These are phyloP conservation scores for Penicillium lagena DNA, from an alignment of 495 filamentous ascomycete genomes.

Conservation along the genomic window DNA sequence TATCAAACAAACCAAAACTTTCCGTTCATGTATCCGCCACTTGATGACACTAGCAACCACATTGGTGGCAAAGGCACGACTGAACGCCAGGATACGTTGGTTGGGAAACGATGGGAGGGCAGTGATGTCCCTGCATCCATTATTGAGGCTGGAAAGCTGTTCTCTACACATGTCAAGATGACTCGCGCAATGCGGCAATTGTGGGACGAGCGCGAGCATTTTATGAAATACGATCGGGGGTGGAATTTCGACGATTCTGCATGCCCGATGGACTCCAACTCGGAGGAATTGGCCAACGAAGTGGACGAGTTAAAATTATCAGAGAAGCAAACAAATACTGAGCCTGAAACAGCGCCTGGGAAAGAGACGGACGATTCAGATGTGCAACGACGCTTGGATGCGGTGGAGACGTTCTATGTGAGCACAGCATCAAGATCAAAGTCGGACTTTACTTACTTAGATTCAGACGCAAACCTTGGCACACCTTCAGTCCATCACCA, in stretches of 20 bases:
- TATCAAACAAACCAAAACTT: constrained; percentile 99
- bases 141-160: constrained; percentile 89
- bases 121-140: constrained; percentile 89
- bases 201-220: constrained; percentile 88
- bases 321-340: constrained; percentile 20
- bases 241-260: constrained; percentile 59
- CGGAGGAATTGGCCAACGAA: constrained; percentile 19
- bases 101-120: constrained; percentile 80
- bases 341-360: constrained; percentile 24
- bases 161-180: constrained; percentile 82
- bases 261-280: constrained; percentile 30
- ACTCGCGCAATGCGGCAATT: constrained; percentile 85
- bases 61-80: constrained; percentile 81
- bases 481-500: constrained; percentile 87
- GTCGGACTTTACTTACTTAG: constrained; percentile 11
- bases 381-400: constrained; percentile 59
- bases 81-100: constrained; percentile 65
- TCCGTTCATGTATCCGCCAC: constrained; percentile 91
- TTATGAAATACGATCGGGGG: constrained; percentile 84
- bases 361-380: constrained; percentile 53
- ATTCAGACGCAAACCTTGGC: constrained; percentile 65
- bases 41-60: constrained; percentile 74
- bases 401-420: constrained; percentile 82
- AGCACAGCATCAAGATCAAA: constrained; percentile 22
- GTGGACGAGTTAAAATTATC: constrained; percentile 23